A percentile compares a stretch with the other conserved stretches of the same genome.
Evolutionary conservation across 805 yeast genomes (phyloP).

Genomic region (Lipomyces mesembrius): DNA sequence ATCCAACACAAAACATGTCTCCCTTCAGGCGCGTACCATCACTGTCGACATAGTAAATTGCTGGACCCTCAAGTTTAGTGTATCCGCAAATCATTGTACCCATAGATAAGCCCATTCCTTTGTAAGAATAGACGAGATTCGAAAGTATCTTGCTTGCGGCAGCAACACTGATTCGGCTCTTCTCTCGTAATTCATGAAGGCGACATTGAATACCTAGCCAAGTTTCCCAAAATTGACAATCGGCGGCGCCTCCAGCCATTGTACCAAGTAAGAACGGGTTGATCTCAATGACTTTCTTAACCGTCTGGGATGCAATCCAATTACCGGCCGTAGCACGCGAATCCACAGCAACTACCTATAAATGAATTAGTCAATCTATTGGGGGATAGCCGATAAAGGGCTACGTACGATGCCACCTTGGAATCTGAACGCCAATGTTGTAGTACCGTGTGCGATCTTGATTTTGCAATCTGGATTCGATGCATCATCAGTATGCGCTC

Average conservation of each 20-base stretch:
- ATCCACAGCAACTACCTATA: constrained; percentile 80
- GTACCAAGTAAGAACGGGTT: constrained; percentile 95
- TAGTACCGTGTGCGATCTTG: constrained; percentile 98
- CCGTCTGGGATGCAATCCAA: constrained; percentile 98
- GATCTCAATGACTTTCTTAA: constrained; percentile 94
- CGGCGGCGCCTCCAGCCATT: constrained; percentile 99
- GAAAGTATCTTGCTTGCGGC: constrained; percentile 94
- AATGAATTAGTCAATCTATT: not conserved
- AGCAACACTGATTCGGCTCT: constrained; percentile 92
- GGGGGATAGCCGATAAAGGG: constrained; percentile 38
- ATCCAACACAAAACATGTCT: constrained; percentile 94
- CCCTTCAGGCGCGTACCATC: constrained; percentile 97
- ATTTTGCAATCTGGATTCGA: constrained; percentile 91
- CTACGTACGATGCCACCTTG: constrained; percentile 75
- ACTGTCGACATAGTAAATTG: constrained; percentile 93
- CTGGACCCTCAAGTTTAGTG: constrained; percentile 93
- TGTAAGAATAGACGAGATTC: constrained; percentile 87
- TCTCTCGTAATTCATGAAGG: constrained; percentile 89
- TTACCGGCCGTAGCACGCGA: constrained; percentile 97
- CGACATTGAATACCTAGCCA: constrained; percentile 98
- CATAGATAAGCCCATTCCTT: constrained; percentile 98
- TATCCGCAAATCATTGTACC: constrained; percentile 99
- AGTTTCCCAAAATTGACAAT: constrained; percentile 99
- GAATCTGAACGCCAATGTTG: constrained; percentile 94
- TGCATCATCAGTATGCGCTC: constrained; percentile 98